A percentile compares a stretch with the other conserved stretches of the same genome.
These are phyloP conservation scores for Triticum dicoccoides DNA, from an alignment of 176 grass and related monocot genomes.

Conservation along the genomic window DNA sequence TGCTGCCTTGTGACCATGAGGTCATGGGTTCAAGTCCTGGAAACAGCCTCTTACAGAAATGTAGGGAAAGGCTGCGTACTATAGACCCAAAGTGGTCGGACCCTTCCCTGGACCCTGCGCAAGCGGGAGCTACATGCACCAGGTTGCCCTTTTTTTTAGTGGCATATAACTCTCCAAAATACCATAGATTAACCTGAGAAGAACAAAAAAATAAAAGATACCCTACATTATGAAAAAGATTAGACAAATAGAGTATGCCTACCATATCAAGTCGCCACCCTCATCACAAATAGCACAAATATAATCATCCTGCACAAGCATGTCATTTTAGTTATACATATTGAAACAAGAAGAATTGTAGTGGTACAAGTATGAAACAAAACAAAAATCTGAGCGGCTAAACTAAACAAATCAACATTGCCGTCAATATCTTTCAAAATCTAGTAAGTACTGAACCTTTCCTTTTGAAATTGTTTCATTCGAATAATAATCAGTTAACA, in stretches of 20 bases:
- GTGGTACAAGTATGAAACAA: neutral
- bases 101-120: too few relatives aligned
- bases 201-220: neutral
- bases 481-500: too few relatives aligned
- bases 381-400: neutral
- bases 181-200: neutral
- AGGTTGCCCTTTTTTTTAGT: neutral
- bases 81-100: too few relatives aligned
- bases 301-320: neutral
- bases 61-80: too few relatives aligned
- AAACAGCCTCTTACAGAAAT: too few relatives aligned
- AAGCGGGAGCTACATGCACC: too few relatives aligned
- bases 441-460: too few relatives aligned
- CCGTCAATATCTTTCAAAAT: too few relatives aligned
- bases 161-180: neutral
- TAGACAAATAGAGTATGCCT: neutral
- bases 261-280: neutral
- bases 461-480: too few relatives aligned
- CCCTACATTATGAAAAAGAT: neutral
- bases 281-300: conserved; percentile 10
- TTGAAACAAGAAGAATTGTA: neutral
- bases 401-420: neutral
- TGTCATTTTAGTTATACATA: neutral
- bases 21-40: too few relatives aligned
- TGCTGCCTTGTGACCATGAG: too few relatives aligned